These are phyloP conservation scores for Scheffersomyces segobiensis DNA, from an alignment of 1,139 yeast genomes.

Conservation along the genomic window DNA sequence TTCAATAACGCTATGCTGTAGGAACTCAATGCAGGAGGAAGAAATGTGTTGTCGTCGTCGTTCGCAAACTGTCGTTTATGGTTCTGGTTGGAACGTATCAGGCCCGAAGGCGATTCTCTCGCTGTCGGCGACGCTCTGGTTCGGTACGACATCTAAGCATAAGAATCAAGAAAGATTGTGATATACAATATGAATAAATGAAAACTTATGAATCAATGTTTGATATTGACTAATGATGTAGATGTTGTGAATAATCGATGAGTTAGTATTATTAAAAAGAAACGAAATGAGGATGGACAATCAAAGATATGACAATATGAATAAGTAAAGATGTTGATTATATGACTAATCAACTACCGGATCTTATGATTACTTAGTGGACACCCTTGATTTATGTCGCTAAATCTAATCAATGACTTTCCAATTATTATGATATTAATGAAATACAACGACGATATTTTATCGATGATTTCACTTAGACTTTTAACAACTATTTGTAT, in stretches of 20 bases:
- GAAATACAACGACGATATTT: neutral
- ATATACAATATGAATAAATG: neutral
- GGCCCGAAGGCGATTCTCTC: neutral
- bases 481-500: neutral
- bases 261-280: too few relatives aligned
- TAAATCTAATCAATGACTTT: too few relatives aligned
- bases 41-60: slow-evolving; percentile 56
- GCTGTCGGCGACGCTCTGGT: neutral
- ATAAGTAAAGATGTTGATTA: neutral
- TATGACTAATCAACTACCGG: too few relatives aligned
- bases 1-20: slow-evolving; percentile 45
- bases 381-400: too few relatives aligned
- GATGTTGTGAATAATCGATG: neutral
- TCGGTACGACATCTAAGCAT: neutral
- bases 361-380: too few relatives aligned
- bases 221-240: neutral
- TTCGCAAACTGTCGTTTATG: slow-evolving; percentile 19
- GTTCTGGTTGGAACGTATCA: slow-evolving; percentile 1
- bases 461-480: neutral
- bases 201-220: neutral
- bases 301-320: neutral
- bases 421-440: too few relatives aligned
- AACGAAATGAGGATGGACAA: neutral
- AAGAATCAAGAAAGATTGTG: neutral
- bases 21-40: slow-evolving; percentile 68